Evolutionary conservation across 2,329 filamentous ascomycete species (phyloP), one percentile per base, ranked within the genome.

Genomic region (Didymella pomorum): DNA sequence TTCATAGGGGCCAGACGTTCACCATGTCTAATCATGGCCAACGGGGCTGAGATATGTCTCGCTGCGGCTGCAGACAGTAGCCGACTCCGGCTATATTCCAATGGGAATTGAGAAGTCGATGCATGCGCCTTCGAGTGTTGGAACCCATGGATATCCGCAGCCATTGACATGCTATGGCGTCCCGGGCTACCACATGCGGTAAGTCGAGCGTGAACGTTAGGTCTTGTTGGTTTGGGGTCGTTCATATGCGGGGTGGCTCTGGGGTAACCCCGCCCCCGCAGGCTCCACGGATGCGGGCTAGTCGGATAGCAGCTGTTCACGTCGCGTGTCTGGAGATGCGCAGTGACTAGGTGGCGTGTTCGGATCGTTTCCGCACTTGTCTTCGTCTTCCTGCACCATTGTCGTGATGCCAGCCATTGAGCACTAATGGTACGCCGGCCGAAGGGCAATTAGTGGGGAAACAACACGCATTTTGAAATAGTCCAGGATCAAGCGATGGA

Each of bases 251-350:
- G 67, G 65, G 67, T 64, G 53, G 54, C 46, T 63, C 64, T 62
- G 65, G 67, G 64, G 67, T 64, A 56, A 56, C 58, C 46, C 39
- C 43, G 48, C 67, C 65, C 65, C 67, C 67, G 67, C 67, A 65
- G 46, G 23, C 28, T 56, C 52, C 56, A 44, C 56, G 51, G 61
- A 56, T 57, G 47, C 56, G 59, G 52, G 52, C 18, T 55, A 46
- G 52, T 65, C 61, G 55, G 60, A 59, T 62, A 56, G 56, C 44
- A 62, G 31, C 45, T 54, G 43, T 61, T 61, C 45, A 57, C 25
- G 26, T 58, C 31, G 48, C 25, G 37, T 56, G 53, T 61, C 37
- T 31, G n/a, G 14, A 23, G 31, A 25, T 52, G 51, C 11, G 14
- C 21, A 43, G 21, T 43, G 23, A 10, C 21, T n/a, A 43, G 21